Evolutionary conservation across 257 asterid species (phyloP).

Genomic region (Primulina huaijiensis): DNA sequence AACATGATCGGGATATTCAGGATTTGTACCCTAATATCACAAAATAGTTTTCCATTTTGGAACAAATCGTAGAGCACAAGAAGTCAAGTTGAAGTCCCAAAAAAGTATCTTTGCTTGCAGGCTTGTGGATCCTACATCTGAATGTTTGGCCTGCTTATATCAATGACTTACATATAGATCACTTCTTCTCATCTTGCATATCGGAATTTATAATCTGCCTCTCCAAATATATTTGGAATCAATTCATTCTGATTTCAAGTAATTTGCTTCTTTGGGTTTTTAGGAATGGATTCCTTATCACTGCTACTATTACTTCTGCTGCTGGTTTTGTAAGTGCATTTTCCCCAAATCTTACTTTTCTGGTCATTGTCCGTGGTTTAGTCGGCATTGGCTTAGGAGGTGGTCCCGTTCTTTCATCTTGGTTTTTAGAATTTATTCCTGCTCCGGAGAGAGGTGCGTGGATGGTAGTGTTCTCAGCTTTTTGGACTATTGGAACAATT

Average conservation of each 20-base stretch:
- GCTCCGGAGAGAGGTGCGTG: conserved; percentile 78
- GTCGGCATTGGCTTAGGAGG: conserved; percentile 78
- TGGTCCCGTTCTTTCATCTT: conserved; percentile 67
- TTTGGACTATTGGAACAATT: conserved; percentile 67
- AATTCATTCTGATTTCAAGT: conserved; percentile 19
- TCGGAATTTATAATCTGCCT: neutral
- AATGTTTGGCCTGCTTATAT: conserved; percentile 13
- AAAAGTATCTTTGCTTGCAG: neutral
- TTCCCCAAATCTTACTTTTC: conserved; percentile 47
- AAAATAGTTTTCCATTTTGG: neutral
- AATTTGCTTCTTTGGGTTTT: conserved; percentile 13
- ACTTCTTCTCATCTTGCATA: conserved; percentile 7
- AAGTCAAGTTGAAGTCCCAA: conserved; percentile 9
- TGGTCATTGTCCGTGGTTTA: conserved; percentile 50
- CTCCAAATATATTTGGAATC: neutral
- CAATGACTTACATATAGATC: neutral
- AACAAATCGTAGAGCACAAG: conserved; percentile 8
- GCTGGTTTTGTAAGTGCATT: conserved; percentile 69
- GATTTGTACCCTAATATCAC: conserved; percentile 1
- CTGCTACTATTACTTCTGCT: conserved; percentile 40
- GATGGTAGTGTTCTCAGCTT: conserved; percentile 68
- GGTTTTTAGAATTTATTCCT: too few species aligned
- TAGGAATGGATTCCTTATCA: conserved; percentile 69
- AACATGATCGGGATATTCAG: neutral
- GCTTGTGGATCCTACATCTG: conserved; percentile 11